A percentile compares a stretch with the other conserved stretches of the same genome.
Evolutionary conservation across 106 monocot species (phyloP).

Genomic region (Posidonia australis): DNA sequence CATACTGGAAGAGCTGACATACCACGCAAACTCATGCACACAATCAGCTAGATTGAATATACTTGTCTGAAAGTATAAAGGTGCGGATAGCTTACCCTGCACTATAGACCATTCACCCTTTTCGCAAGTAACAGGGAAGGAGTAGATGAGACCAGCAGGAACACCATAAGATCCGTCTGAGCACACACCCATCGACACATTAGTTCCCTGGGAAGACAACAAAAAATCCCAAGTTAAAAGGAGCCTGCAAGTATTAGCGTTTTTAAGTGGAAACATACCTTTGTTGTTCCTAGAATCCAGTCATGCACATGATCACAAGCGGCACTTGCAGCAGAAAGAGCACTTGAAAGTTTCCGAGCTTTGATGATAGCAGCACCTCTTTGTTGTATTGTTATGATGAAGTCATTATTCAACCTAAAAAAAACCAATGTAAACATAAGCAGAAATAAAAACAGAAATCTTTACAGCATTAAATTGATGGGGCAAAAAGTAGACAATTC

Average conservation of each 20-base stretch:
- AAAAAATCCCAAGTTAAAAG: not conserved
- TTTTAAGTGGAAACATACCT: constrained; percentile 15
- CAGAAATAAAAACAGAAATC: too few relatives aligned
- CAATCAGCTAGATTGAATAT: too few relatives aligned
- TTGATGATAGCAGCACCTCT: constrained; percentile 57
- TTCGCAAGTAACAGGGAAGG: constrained; percentile 61
- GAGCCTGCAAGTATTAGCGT: not conserved
- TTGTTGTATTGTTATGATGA: constrained; percentile 50
- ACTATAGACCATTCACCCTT: constrained; percentile 61
- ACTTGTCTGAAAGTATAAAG: too few relatives aligned
- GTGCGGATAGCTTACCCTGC: constrained; percentile 37
- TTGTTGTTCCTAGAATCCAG: constrained; percentile 57
- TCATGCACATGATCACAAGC: constrained; percentile 69
- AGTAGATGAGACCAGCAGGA: constrained; percentile 49
- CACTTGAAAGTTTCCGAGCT: constrained; percentile 54
- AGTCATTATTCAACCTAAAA: constrained; percentile 43
- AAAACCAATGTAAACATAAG: not conserved
- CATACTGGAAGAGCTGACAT: too few relatives aligned
- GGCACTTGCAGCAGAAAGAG: constrained; percentile 54
- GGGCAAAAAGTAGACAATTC: too few relatives aligned
- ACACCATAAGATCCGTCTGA: constrained; percentile 60
- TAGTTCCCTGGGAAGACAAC: constrained; percentile 38
- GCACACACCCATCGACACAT: constrained; percentile 73
- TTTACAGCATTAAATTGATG: too few relatives aligned
- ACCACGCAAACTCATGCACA: too few relatives aligned